phyloP scores from a whole-genome alignment of 805 yeast species.

The Pichia cabralensis region DNA sequence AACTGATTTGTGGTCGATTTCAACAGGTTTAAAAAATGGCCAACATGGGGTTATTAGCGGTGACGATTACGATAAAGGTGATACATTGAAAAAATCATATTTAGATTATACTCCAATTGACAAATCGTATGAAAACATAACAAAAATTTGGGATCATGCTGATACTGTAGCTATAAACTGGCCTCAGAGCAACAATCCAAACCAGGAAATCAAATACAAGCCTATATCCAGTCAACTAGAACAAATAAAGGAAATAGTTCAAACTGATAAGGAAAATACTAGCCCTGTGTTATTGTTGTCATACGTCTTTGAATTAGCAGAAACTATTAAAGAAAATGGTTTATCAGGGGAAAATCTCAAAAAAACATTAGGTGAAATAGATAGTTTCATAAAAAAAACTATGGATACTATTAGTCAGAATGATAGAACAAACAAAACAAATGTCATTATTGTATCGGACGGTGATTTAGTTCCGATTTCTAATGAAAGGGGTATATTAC shows the following conservation, averaged over 20 bases:
- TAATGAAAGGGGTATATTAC: constrained; percentile 51
- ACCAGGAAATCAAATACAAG: constrained; percentile 48
- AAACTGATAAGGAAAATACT: too few relatives aligned
- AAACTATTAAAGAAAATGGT: constrained; percentile 68
- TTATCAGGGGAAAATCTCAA: constrained; percentile 49
- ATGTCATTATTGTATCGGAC: constrained; percentile 73
- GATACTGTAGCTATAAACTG: constrained; percentile 44
- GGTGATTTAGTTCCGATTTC: constrained; percentile 93
- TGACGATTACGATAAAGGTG: constrained; percentile 57
- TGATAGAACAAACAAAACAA: constrained; percentile 55
- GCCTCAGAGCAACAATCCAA: constrained; percentile 41
- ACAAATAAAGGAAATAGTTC: constrained; percentile 48
- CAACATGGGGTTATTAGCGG: constrained; percentile 85
- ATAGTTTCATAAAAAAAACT: constrained; percentile 45
- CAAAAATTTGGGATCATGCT: constrained; percentile 58
- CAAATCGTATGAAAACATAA: constrained; percentile 79
- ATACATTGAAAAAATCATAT: constrained; percentile 43
- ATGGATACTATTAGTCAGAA: constrained; percentile 39
- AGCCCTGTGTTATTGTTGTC: constrained; percentile 74
- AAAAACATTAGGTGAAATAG: constrained; percentile 52
- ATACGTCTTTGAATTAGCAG: constrained; percentile 75
- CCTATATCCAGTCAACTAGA: constrained; percentile 46
- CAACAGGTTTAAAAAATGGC: constrained; percentile 77
- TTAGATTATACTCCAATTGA: too few relatives aligned
- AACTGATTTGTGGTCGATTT: constrained; percentile 87